These are phyloP conservation scores for Leccinum pachyderme DNA, from an alignment of 1,284 basidiomycete species.

Conservation along the genomic window DNA sequence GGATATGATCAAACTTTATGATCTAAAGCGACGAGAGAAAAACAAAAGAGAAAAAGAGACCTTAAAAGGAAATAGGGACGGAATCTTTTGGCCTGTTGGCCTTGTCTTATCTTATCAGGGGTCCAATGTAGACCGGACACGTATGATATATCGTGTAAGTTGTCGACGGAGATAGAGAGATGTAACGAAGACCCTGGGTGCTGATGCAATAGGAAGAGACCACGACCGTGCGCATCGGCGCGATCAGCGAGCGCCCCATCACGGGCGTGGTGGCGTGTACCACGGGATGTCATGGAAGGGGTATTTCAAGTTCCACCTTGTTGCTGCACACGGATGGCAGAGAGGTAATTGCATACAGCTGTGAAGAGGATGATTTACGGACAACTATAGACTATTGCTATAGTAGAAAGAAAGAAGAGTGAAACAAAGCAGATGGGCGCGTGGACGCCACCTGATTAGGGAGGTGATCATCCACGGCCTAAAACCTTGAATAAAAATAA, in stretches of 20 bases:
- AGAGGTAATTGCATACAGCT: slow-evolving; percentile 26
- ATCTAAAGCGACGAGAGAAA: slow-evolving; percentile 12
- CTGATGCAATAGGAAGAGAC: slow-evolving; percentile 8
- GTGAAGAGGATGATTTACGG: slow-evolving; percentile 8
- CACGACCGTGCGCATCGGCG: slow-evolving; percentile 12
- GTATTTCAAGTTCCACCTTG: too few species aligned
- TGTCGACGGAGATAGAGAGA: slow-evolving; percentile 21
- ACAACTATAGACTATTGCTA: slow-evolving; percentile 1
- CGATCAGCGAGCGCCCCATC: slow-evolving; percentile 9
- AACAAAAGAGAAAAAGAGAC: slow-evolving; percentile 8
- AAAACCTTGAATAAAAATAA: slow-evolving; percentile 12
- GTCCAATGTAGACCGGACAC: slow-evolving; percentile 25
- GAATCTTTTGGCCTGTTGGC: slow-evolving; percentile 2
- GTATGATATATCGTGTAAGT: slow-evolving; percentile 19
- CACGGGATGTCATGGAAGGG: neutral
- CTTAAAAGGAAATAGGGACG: slow-evolving; percentile 17
- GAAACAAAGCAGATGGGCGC: neutral
- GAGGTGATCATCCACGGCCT: neutral
- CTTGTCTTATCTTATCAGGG: slow-evolving; percentile 33
- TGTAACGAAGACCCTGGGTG: neutral
- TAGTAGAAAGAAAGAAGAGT: neutral
- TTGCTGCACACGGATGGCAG: slow-evolving; percentile 7
- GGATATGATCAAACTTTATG: slow-evolving; percentile 6
- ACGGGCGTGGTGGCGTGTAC: slow-evolving; percentile 7
- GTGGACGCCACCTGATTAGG: neutral